Percentiles rank a stretch among this genome's conserved stretches.
phyloP scores from a whole-genome alignment of 1,139 yeast genomes.

The Trichomonascaceae sp. region DNA sequence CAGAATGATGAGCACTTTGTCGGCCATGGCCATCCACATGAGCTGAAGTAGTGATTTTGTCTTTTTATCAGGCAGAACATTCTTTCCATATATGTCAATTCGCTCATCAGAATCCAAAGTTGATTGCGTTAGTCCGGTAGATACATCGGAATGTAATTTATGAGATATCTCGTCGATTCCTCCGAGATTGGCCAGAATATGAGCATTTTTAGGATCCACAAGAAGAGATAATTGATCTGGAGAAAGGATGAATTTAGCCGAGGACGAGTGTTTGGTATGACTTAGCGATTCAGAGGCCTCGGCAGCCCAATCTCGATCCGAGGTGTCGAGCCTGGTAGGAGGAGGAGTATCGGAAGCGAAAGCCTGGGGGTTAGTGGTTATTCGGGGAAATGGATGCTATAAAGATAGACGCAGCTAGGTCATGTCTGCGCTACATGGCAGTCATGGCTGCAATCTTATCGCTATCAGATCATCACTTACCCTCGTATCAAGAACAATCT shows the following conservation, averaged over 20 bases:
- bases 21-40: constrained; percentile 82
- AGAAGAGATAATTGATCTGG: constrained; percentile 32
- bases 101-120: constrained; percentile 31
- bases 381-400: not conserved
- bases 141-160: constrained; percentile 29
- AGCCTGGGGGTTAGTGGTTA: not conserved
- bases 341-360: not conserved
- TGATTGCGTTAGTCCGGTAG: constrained; percentile 27
- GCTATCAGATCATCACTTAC: constrained; percentile 9
- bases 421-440: too few relatives aligned
- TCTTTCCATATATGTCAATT: constrained; percentile 51
- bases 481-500: constrained; percentile 21
- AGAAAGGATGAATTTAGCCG: constrained; percentile 8
- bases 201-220: constrained; percentile 38
- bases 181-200: constrained; percentile 27
- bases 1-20: constrained; percentile 79
- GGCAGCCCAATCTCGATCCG: constrained; percentile 4
- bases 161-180: constrained; percentile 29
- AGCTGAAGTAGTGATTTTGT: constrained; percentile 62
- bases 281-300: not conserved
- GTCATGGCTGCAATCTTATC: too few relatives aligned
- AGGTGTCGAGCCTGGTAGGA: not conserved
- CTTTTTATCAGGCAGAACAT: constrained; percentile 61
- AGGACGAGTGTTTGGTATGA: not conserved
- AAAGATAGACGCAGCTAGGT: too few relatives aligned